Percentiles rank a stretch among this genome's conserved stretches.
Evolutionary conservation across 2,329 filamentous ascomycete genomes (phyloP).

Genomic region (Fonsecaea pugnacius): DNA sequence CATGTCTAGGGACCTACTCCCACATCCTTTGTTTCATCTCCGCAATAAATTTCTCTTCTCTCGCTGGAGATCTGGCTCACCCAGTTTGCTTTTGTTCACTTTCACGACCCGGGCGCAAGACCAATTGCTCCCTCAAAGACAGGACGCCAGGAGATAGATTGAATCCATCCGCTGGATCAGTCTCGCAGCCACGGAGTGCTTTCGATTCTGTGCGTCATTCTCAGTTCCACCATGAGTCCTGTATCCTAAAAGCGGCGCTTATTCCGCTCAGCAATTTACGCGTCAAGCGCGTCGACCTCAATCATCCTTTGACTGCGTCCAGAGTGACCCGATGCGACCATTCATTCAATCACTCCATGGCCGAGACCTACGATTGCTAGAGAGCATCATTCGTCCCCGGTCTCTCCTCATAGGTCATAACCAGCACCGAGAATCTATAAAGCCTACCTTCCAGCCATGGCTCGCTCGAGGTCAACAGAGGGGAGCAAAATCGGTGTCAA

Average conservation of each 20-base stretch:
- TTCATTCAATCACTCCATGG: slow-evolving; percentile 19
- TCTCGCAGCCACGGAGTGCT: too few species aligned
- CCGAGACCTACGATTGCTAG: slow-evolving; percentile 24
- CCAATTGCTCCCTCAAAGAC: not conserved
- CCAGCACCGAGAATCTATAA: not conserved
- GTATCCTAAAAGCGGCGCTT: not conserved
- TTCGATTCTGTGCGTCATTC: too few species aligned
- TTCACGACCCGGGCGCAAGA: not conserved
- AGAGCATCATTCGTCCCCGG: slow-evolving; percentile 15
- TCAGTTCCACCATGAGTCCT: not conserved
- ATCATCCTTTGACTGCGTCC: not conserved
- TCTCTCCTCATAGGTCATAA: not conserved
- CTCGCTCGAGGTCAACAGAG: slow-evolving; percentile 15
- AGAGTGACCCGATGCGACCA: slow-evolving; percentile 16
- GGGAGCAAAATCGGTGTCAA: slow-evolving; percentile 35
- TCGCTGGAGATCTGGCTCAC: not conserved
- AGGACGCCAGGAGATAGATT: not conserved
- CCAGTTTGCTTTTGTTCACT: not conserved
- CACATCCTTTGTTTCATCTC: not conserved
- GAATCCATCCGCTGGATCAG: too few species aligned
- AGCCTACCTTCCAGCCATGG: slow-evolving; percentile 12
- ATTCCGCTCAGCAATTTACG: slow-evolving; percentile 7
- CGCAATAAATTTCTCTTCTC: not conserved
- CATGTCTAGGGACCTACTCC: not conserved
- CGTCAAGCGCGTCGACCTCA: slow-evolving; percentile 11